Percentiles rank a stretch among this genome's conserved stretches.
These are phyloP conservation scores for Calonectria henricotiae DNA, from an alignment of 2,329 filamentous ascomycete genomes.

Conservation along the genomic window DNA sequence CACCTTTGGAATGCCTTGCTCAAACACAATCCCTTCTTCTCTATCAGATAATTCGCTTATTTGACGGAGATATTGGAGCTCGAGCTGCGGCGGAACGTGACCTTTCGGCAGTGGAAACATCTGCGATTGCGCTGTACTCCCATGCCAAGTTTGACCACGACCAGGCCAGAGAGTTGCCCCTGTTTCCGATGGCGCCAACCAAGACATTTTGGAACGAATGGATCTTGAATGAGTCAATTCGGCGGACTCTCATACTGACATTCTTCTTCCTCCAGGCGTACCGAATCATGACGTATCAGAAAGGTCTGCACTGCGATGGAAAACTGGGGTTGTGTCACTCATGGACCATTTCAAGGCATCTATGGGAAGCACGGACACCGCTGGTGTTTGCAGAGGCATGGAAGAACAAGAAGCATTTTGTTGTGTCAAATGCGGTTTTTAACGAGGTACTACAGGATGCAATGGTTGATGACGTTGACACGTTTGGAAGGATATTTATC, in stretches of 20 bases:
- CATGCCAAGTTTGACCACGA: conserved; percentile 56
- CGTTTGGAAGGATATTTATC: conserved; percentile 61
- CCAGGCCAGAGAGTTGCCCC: conserved; percentile 46
- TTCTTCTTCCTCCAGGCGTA: conserved; percentile 64
- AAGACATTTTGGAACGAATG: conserved; percentile 67
- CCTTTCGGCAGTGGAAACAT: conserved; percentile 56
- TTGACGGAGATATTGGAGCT: conserved; percentile 66
- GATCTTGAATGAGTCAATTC: conserved; percentile 69
- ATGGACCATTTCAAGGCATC: conserved; percentile 60
- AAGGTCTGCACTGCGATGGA: conserved; percentile 52
- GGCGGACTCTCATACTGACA: conserved; percentile 67
- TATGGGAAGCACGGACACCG: conserved; percentile 59
- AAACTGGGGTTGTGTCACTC: conserved; percentile 55
- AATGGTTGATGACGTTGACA: conserved; percentile 62
- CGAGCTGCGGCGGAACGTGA: conserved; percentile 59
- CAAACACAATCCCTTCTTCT: conserved; percentile 66
- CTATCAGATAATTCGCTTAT: conserved; percentile 68
- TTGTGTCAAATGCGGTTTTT: conserved; percentile 55
- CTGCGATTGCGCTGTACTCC: conserved; percentile 55
- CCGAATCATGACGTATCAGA: conserved; percentile 55
- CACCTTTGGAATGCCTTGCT: conserved; percentile 56
- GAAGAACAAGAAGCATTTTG: conserved; percentile 57
- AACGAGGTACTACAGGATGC: conserved; percentile 55
- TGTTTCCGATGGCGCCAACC: conserved; percentile 60
- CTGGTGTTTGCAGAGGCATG: conserved; percentile 60